Evolutionary conservation across 331 rosid genomes (phyloP).

Genomic region (Rosa hybrid): DNA sequence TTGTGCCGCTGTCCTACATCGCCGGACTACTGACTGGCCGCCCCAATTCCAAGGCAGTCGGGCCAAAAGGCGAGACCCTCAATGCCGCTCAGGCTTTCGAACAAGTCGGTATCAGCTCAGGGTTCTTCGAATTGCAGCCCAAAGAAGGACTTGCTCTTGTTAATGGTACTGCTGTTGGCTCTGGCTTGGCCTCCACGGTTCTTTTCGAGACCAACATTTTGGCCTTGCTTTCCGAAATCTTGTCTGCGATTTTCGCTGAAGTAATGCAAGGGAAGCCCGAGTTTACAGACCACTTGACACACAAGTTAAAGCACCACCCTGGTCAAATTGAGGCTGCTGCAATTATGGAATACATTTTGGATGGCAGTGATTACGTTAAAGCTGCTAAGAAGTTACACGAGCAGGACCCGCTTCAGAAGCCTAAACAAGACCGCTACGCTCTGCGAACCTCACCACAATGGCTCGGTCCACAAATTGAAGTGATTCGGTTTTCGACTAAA

Average conservation of each 20-base stretch:
- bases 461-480: conserved; percentile 86
- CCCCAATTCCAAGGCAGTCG: conserved; percentile 64
- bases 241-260: conserved; percentile 76
- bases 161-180: conserved; percentile 87
- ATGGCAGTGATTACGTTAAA: conserved; percentile 82
- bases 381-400: conserved; percentile 75
- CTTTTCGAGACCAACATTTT: conserved; percentile 73
- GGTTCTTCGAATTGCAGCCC: conserved; percentile 81
- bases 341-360: conserved; percentile 90
- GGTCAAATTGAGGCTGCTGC: conserved; percentile 97
- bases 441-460: conserved; percentile 90
- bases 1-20: conserved; percentile 89
- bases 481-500: conserved; percentile 75
- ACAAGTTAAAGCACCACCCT: conserved; percentile 87
- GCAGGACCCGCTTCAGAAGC: conserved; percentile 78
- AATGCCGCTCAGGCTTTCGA: conserved; percentile 65
- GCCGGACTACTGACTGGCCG: conserved; percentile 77
- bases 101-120: conserved; percentile 50
- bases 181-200: conserved; percentile 75
- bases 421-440: conserved; percentile 88
- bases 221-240: conserved; percentile 56
- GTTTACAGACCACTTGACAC: conserved; percentile 85
- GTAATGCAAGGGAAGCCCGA: conserved; percentile 94
- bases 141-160: conserved; percentile 92
- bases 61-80: conserved; percentile 57